Base-by-base conservation (phyloP, 2,329 filamentous ascomycete genomes). In the Pseudodiploospora longispora region DNA sequence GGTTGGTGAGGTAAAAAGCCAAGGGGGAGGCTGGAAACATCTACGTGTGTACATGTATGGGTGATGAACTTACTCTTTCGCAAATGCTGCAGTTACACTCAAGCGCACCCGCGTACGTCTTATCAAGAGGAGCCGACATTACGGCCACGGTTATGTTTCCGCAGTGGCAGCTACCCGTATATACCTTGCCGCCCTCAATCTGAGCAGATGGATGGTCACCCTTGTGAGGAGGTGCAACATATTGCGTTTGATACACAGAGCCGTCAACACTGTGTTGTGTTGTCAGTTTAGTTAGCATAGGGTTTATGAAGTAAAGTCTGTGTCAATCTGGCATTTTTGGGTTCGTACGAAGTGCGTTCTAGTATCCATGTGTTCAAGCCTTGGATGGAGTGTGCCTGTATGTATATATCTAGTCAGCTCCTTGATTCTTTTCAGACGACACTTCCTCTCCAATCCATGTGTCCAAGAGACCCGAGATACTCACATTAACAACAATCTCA, bases 61-160 rank as follows among this genome's bases (percentile, higher is more conserved):
- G 19, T 19, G 19, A 19, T 19, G 19, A 35, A 47, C 60, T 53
- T 58, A 69, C 68, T 40, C 68, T 60, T 36, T 57, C 54, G 55
- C 72, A 76, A 50, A 67, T 64, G 53, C 72, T 76, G 62, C 74
- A 77, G 55, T 74, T 71, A 59, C 74, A 76, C 41, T 73, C 68
- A 2, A 59, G 27, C 5, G 65, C 48, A 1, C 9, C 41, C 9
- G 60, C 61, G 29, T 49, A 62, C 8, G 55, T 65, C 53, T 57
- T 62, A 52, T 70, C 63, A 7, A 76, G 52, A 1, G 70, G 64
- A 49, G 66, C 65, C 45, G 61, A 60, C 41, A 60, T 64, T 32
- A 75, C 35, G 2, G 70, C 68, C 1, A 74, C 43, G 10, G 59
- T 67, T 27, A 77, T 61, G 19, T 65, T 66, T 29, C 74, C 74